Conservation (phyloP, 1,284 basidiomycete genomes). For the Puccinia polysora region DNA sequence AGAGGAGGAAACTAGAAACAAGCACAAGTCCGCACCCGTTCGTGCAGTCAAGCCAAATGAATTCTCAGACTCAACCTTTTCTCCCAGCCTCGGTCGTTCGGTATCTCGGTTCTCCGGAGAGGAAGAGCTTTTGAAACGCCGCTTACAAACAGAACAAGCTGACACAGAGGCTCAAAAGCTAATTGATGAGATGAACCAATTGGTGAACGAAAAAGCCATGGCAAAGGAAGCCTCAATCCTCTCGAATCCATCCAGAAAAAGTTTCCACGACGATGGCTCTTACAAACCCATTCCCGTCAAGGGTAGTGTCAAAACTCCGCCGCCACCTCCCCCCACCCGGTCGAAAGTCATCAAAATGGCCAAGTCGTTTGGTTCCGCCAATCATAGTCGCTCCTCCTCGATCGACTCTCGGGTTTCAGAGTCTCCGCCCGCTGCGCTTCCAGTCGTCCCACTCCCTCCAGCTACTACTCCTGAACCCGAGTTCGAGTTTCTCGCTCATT, state of each 20-base stretch:
- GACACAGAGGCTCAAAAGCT: conserved; percentile 32
- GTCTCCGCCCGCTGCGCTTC: background rate
- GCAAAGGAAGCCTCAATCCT: conserved; percentile 15
- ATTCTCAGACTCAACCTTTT: background rate
- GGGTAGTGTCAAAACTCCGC: conserved; percentile 6
- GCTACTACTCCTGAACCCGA: background rate
- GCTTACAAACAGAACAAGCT: conserved; percentile 10
- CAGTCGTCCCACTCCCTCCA: background rate
- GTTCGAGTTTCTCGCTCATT: conserved; percentile 7
- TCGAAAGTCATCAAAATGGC: conserved; percentile 42
- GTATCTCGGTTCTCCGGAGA: conserved; percentile 39
- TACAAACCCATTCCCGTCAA: background rate
- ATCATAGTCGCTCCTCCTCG: conserved; percentile 7
- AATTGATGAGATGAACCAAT: conserved; percentile 20
- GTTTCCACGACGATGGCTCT: background rate
- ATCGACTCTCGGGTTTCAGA: background rate
- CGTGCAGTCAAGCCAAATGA: no score
- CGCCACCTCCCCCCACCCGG: conserved; percentile 26
- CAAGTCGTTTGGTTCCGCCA: conserved; percentile 18
- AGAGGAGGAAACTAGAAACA: background rate
- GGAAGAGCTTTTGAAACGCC: conserved; percentile 22
- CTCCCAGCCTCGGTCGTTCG: conserved; percentile 16
- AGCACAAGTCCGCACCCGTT: no score
- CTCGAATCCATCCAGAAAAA: conserved; percentile 20
- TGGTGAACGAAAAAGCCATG: conserved; percentile 33